A percentile compares a stretch with the other conserved stretches of the same genome.
Evolutionary conservation across 768 basidiomycete genomes (phyloP).

Genomic region (Mrakia gelida): DNA sequence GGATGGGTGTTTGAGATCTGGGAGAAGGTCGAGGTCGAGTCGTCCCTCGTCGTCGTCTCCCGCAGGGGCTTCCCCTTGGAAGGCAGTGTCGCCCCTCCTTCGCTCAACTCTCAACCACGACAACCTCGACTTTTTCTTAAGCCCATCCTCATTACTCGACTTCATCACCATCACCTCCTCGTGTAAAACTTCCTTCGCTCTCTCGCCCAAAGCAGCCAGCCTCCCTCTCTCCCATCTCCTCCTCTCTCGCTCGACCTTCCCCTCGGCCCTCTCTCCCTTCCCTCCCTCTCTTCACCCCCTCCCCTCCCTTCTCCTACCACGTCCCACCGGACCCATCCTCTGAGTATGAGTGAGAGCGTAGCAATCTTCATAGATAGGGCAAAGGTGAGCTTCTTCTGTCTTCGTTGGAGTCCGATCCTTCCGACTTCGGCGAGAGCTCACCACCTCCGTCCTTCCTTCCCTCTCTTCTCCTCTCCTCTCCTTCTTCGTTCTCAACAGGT

Average conservation of each 20-base stretch:
- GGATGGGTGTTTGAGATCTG: background rate
- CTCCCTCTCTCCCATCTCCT: background rate
- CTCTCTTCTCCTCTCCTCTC: background rate
- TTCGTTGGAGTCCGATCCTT: background rate
- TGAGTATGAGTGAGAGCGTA: conserved; percentile 37
- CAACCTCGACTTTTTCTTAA: background rate
- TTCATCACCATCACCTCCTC: background rate
- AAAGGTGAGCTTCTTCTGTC: conserved; percentile 8
- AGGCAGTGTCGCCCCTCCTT: background rate
- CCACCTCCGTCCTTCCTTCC: background rate
- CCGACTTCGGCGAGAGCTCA: background rate
- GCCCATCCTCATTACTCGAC: background rate
- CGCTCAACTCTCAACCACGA: background rate
- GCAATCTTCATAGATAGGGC: conserved; percentile 43
- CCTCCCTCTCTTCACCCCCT: background rate
- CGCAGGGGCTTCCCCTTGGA: background rate
- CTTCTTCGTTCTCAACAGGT: too few species aligned
- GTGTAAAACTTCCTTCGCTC: background rate
- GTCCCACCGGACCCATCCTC: conserved; percentile 11
- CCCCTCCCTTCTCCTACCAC: background rate
- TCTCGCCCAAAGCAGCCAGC: background rate
- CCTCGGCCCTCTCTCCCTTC: background rate
- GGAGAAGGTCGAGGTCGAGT: background rate
- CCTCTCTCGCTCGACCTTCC: background rate
- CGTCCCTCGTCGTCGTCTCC: background rate